A percentile compares a stretch with the other conserved stretches of the same genome.
phyloP scores from a whole-genome alignment of 495 filamentous ascomycete species.

The Talaromyces adpressus region DNA sequence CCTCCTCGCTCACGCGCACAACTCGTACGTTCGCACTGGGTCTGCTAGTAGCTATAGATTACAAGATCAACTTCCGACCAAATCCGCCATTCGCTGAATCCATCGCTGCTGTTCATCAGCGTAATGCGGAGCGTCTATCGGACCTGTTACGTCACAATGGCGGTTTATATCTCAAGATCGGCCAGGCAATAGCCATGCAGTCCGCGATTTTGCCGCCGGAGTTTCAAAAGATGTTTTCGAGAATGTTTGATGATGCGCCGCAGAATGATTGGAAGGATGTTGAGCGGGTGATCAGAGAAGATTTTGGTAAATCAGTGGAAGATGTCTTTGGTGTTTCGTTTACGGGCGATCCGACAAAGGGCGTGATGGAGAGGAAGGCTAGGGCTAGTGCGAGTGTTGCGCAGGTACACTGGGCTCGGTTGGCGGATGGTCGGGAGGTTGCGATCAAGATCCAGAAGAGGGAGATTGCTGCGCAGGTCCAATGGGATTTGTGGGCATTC shows the following conservation, averaged over 20 bases:
- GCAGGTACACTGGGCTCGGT: slow-evolving; percentile 89
- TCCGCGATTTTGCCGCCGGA: slow-evolving; percentile 85
- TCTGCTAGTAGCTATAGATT: slow-evolving; percentile 79
- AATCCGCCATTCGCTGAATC: slow-evolving; percentile 61
- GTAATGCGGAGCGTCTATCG: slow-evolving; percentile 76
- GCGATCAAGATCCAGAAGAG: slow-evolving; percentile 96
- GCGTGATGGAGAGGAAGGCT: slow-evolving; percentile 81
- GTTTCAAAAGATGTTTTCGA: slow-evolving; percentile 89
- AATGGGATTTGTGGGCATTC: slow-evolving; percentile 93
- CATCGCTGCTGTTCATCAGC: slow-evolving; percentile 65
- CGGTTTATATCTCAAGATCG: slow-evolving; percentile 94
- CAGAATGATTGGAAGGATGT: slow-evolving; percentile 90
- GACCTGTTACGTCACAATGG: slow-evolving; percentile 77
- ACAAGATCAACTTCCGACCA: slow-evolving; percentile 91
- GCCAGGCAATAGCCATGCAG: slow-evolving; percentile 98
- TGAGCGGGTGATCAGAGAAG: slow-evolving; percentile 77
- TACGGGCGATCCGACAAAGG: slow-evolving; percentile 53
- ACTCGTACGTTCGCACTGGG: slow-evolving; percentile 72
- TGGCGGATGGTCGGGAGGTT: slow-evolving; percentile 79
- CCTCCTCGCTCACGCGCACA: slow-evolving; percentile 71
- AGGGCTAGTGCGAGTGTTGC: slow-evolving; percentile 87
- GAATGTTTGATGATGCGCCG: slow-evolving; percentile 97
- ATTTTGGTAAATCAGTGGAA: slow-evolving; percentile 75
- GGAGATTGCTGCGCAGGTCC: slow-evolving; percentile 82
- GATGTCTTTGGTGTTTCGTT: slow-evolving; percentile 89